Base-by-base conservation (phyloP, 148 eudicot genomes). In the Persicaria tinctoria region DNA sequence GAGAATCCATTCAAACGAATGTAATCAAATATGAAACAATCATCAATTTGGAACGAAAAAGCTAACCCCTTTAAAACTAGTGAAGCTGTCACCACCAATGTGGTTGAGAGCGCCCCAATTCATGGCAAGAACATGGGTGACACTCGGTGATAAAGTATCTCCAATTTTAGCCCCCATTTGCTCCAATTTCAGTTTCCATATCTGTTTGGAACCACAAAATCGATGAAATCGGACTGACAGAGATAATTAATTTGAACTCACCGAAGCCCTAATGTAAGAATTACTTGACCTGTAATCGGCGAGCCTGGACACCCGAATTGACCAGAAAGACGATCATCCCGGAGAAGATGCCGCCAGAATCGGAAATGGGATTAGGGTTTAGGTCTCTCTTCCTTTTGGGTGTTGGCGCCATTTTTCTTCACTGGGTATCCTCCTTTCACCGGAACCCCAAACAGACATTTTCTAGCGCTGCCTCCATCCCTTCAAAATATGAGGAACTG, bases 121-220 rank as follows among this genome's bases (percentile, higher is more conserved):
- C 80, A 78, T 83, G 53, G 91, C 92, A 75, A 94, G 86, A 47
- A 94, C 75, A 79, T 92, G 98, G 57, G 93, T 91, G 55, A 88
- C 87, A 68, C 80, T 88, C 70, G 80, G 85, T 3, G 96, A 82
- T 11, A 90, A 70, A 51, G 41, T 57, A 17, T 82, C 90, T 84
- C 89, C 96, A 38, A 94, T 73, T 49, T 68, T 78, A 62, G 92
- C 97, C 72, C 98, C 98, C 97, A 89, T 84, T 83, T 94, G 97
- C 82, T 77, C 88, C 78, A 94, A 80, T 73, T 79, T 91, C 75
- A 85, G 89, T 87, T 87, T 90, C 97, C 98, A 91, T 62, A 94
- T 90, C 98, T 94, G 68, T 66, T 41, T 66, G 70, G 44, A 41
- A 41, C 47, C 70, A 44, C 70, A 66, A 7, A 2, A 38, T 38